Base-by-base conservation (phyloP, 2,329 filamentous ascomycete genomes). In the Penicillium griseofulvum region DNA sequence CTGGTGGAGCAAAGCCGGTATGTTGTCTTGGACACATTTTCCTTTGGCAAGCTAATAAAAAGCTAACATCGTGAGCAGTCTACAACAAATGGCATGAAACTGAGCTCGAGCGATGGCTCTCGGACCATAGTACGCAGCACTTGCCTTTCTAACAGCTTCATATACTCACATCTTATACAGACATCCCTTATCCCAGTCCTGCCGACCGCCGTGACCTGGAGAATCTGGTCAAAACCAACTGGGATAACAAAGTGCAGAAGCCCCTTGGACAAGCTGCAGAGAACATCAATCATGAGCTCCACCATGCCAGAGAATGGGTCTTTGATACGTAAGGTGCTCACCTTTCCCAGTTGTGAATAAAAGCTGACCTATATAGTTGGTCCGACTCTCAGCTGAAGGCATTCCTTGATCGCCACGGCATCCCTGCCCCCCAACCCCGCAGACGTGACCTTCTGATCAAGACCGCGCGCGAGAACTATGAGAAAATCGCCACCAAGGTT, bases 81-180 rank as follows among this genome's bases (percentile, higher is more conserved):
- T 97, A 97, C 82, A 97, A 97, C 79, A 97, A 94, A 74, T 99
- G 94, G 94, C 93, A 97, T 68, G 88, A 97, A 80, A 96, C 90
- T 22, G 94, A 99, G 81, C 85, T 99, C 29, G 93, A 99, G 79
- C 86, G 92, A 68, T 99, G 94, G 94, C 86, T 99, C 47, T 89
- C 89, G 29, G 94, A 99, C 72, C 84, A 97, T 77, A 85, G 74
- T 76, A 63, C 41, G 57, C 19, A 41, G 9, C 3, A 42, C 28
- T 16, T 38, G 17, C 11, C 1, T 22, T 26, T 46, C 24, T 14
- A 52, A 31, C 39, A 29, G 14, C 17, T 24, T n/a, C 33, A 12
- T 29, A 43, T 59, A 41, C 57, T 46, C 37, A 29, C 41, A 8
- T 11, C 33, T 28, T 14, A 29, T 24, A n/a, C 43, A 76, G 74